Percentiles rank a stretch among this genome's conserved stretches.
These are phyloP conservation scores for Neurospora sp. DNA, from an alignment of 2,329 filamentous ascomycete species.

Conservation along the genomic window DNA sequence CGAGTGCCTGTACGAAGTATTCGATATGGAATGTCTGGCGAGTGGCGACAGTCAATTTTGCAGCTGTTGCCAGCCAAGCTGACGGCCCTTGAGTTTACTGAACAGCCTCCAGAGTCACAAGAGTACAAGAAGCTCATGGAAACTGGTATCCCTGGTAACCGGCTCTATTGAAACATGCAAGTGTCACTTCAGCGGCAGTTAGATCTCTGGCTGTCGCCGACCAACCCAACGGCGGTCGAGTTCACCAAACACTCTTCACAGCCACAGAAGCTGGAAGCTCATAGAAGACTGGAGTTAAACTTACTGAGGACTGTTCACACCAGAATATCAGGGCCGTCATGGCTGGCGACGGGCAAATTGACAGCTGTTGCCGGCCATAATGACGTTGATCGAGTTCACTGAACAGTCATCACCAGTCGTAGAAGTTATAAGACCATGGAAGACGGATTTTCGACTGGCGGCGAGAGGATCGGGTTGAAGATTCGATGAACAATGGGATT, in stretches of 20 bases:
- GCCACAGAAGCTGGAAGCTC: neutral
- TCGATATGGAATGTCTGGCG: neutral
- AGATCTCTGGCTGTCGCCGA: neutral
- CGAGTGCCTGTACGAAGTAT: neutral
- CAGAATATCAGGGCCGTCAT: no score
- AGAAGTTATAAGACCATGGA: neutral
- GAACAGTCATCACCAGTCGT: neutral
- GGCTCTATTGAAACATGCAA: neutral
- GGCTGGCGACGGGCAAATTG: neutral
- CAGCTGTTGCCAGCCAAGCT: neutral
- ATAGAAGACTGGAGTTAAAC: neutral
- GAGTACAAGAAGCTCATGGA: neutral
- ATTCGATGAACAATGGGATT: no score
- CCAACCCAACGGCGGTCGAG: neutral
- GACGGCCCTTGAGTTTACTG: neutral
- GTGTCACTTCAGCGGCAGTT: neutral
- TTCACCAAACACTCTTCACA: neutral
- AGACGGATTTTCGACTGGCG: fast-evolving
- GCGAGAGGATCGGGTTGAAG: no score
- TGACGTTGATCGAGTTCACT: neutral
- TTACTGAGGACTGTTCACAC: neutral
- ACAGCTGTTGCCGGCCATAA: neutral
- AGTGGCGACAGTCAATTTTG: neutral
- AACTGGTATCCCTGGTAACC: neutral
- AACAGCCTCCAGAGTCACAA: neutral